These are phyloP conservation scores for Verticillium albo-atrum DNA, from an alignment of 2,329 filamentous ascomycete species.

Conservation along the genomic window DNA sequence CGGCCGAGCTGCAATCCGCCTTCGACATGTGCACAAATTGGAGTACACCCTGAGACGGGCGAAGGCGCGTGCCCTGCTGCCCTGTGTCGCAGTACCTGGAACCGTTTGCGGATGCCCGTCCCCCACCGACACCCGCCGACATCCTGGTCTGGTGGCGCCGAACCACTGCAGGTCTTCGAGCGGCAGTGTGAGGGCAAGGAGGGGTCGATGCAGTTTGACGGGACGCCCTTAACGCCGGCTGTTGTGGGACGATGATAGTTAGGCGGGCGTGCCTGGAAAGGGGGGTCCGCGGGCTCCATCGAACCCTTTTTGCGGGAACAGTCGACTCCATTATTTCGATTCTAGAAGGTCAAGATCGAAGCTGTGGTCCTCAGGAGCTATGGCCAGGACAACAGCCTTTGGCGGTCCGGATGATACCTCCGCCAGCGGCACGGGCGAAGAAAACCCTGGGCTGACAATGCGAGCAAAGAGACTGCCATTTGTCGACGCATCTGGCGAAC, in stretches of 20 bases:
- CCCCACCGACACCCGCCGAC: background rate
- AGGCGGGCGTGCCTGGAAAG: slow-evolving; percentile 6
- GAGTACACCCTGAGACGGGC: no score
- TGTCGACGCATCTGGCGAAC: no score
- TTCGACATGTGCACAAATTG: no score
- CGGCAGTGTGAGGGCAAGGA: background rate
- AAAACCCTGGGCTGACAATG: no score
- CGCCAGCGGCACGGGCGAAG: background rate
- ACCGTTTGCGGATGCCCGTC: background rate
- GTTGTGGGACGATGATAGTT: slow-evolving; percentile 10
- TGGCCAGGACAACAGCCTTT: slow-evolving; percentile 4
- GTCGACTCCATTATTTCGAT: slow-evolving; percentile 11
- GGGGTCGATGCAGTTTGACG: background rate
- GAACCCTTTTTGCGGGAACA: slow-evolving; percentile 14
- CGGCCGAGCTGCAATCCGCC: no score
- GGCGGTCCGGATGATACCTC: background rate
- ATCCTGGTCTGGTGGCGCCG: background rate
- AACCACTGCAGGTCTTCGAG: slow-evolving; percentile 1
- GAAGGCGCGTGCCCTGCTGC: no score
- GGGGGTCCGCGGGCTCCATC: slow-evolving; percentile 12
- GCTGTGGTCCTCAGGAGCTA: slow-evolving; percentile 5
- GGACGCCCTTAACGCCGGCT: background rate
- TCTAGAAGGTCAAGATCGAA: slow-evolving; percentile 12
- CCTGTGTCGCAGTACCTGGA: background rate
- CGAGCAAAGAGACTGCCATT: no score